Percentiles rank a stretch among this genome's conserved stretches.
Evolutionary conservation across 2,329 filamentous ascomycete species (phyloP).

Genomic region (Hymenoscyphus fructigenus): DNA sequence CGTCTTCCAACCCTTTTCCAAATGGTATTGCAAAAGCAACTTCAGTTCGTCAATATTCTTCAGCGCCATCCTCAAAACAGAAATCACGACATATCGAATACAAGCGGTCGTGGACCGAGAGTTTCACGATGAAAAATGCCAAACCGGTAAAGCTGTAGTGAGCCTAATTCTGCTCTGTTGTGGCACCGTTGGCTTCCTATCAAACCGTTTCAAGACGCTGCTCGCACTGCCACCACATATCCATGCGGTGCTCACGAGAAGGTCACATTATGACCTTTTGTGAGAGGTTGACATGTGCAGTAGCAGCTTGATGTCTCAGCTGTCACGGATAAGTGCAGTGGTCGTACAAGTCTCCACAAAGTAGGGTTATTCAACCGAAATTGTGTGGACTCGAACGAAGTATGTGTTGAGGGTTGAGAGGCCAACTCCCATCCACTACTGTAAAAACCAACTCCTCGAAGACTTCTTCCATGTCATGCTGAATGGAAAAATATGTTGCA

Average conservation of each 20-base stretch:
- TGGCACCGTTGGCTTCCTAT: conserved; percentile 8
- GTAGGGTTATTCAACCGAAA: conserved; percentile 8
- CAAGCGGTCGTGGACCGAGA: conserved; percentile 3
- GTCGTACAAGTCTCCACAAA: conserved; percentile 6
- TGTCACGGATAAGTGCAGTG: conserved; percentile 13
- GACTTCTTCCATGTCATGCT: not conserved
- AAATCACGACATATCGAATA: conserved; percentile 9
- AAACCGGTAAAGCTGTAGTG: conserved; percentile 1
- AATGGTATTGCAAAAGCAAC: not conserved
- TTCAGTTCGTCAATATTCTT: not conserved
- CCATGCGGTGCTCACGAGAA: conserved; percentile 18
- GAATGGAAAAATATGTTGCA: not conserved
- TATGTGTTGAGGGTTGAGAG: not conserved
- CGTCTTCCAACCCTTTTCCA: not conserved
- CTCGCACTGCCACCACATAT: conserved; percentile 9
- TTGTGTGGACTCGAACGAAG: conserved; percentile 2
- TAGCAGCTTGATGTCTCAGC: conserved; percentile 5
- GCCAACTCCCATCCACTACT: not conserved
- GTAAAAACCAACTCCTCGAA: not conserved
- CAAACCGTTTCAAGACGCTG: conserved; percentile 8
- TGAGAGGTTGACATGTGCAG: conserved; percentile 11
- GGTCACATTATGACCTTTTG: conserved; percentile 9
- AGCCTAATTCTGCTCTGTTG: conserved; percentile 5
- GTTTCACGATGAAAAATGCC: conserved; percentile 4
- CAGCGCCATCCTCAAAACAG: not conserved